A percentile compares a stretch with the other conserved stretches of the same genome.
Evolutionary conservation across 225 moss, liverwort and hornwort genomes (phyloP).

Genomic region (Straminergon stramineum): DNA sequence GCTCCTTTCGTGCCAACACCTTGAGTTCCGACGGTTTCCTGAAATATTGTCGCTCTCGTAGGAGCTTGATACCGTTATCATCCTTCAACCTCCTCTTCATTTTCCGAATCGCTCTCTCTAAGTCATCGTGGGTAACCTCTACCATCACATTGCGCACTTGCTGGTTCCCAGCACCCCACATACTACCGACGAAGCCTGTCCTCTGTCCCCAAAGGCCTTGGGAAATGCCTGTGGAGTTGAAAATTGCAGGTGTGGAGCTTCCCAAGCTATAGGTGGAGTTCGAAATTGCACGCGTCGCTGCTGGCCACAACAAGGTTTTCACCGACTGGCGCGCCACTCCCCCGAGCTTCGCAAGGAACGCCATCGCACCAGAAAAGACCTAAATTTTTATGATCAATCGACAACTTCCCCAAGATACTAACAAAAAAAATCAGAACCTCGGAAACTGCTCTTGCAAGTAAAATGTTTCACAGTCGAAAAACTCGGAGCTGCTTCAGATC

Average conservation of each 20-base stretch:
- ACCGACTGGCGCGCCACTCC: conserved; percentile 37
- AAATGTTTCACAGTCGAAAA: not conserved
- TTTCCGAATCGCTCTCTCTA: conserved; percentile 76
- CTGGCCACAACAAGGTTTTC: not conserved
- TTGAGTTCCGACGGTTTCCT: conserved; percentile 80
- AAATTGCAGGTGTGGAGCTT: not conserved
- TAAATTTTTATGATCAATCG: not conserved
- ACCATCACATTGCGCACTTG: conserved; percentile 78
- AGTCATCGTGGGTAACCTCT: conserved; percentile 68
- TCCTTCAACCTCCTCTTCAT: conserved; percentile 92
- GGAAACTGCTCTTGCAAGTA: not conserved
- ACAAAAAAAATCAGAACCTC: too few relatives aligned
- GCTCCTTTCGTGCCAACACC: conserved; percentile 78
- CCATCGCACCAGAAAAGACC: conserved; percentile 14
- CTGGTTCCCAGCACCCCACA: conserved; percentile 18
- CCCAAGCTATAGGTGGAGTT: not conserved
- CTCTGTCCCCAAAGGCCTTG: conserved; percentile 21
- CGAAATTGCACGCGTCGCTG: not conserved
- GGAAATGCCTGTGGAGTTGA: not conserved
- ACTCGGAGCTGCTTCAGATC: not conserved
- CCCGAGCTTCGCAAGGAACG: conserved; percentile 53
- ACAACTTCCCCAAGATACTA: not conserved
- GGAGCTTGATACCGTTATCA: conserved; percentile 50
- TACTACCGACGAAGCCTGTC: not conserved
- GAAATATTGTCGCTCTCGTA: conserved; percentile 58